phyloP scores from a whole-genome alignment of 306 rosid genomes.

The Trifolium fragiferum region DNA sequence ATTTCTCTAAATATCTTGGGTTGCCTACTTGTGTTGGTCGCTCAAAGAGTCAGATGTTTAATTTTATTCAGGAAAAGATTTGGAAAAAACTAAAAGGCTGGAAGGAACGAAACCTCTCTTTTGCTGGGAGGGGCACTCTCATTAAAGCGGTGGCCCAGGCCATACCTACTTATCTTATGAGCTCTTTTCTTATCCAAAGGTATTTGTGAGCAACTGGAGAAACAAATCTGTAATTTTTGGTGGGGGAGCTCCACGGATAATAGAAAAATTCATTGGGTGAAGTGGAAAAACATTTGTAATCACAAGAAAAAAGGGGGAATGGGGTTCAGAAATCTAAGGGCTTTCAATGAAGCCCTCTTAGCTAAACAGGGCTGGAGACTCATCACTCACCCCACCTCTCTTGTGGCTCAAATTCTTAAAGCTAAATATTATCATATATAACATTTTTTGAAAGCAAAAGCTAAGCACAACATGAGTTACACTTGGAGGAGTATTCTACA shows the following conservation, averaged over 20 bases:
- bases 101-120: not conserved
- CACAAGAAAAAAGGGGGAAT: not conserved
- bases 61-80: not conserved
- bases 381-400: no score
- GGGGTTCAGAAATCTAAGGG: not conserved
- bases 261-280: not conserved
- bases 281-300: not conserved
- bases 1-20: not conserved
- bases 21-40: not conserved
- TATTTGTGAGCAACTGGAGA: not conserved
- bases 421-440: no score
- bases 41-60: not conserved
- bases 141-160: not conserved
- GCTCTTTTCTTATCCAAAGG: not conserved
- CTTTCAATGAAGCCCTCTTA: no score
- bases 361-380: no score
- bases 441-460: no score
- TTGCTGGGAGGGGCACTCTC: not conserved
- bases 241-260: not conserved
- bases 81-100: not conserved
- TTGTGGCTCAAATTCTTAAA: no score
- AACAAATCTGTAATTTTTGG: not conserved
- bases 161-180: not conserved
- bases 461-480: no score
- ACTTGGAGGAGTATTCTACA: no score